These are phyloP conservation scores for Coemansia sp. DNA, from an alignment of 192 early-diverging fungal genomes.

Conservation along the genomic window DNA sequence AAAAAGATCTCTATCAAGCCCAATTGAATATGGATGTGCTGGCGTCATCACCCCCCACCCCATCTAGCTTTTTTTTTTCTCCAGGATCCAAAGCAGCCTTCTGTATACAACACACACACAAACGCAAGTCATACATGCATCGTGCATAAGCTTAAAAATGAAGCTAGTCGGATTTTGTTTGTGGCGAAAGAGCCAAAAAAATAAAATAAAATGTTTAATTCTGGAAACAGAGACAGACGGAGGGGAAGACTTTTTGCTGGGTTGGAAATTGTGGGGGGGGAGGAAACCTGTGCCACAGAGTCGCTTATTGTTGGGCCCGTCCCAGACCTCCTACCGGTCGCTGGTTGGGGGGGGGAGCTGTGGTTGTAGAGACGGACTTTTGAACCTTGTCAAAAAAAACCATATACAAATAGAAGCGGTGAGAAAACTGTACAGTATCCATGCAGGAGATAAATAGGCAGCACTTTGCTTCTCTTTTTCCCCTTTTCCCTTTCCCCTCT, in stretches of 20 bases:
- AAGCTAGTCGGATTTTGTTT: neutral
- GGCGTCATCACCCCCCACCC: neutral
- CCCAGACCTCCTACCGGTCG: too few relatives aligned
- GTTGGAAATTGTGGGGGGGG: neutral
- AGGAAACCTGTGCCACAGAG: neutral
- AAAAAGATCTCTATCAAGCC: neutral
- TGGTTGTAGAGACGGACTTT: too few relatives aligned
- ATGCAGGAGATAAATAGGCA: too few relatives aligned
- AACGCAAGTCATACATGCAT: neutral
- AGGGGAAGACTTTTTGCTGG: too few relatives aligned
- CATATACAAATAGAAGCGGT: too few relatives aligned
- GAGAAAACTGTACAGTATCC: neutral
- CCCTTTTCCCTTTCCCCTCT: constrained; percentile 14
- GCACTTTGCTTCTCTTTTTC: constrained; percentile 5
- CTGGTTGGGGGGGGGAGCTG: neutral
- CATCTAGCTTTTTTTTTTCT: too few relatives aligned
- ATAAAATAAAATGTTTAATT: neutral
- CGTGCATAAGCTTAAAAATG: neutral
- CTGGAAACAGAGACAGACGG: neutral
- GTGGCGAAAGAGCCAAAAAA: neutral
- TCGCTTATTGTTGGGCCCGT: too few relatives aligned
- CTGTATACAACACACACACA: neutral
- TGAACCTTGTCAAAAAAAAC: too few relatives aligned
- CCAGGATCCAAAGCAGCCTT: too few relatives aligned
- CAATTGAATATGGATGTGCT: neutral